Evolutionary conservation across 83 land plant species (phyloP).

Genomic region (Thuja plicata): DNA sequence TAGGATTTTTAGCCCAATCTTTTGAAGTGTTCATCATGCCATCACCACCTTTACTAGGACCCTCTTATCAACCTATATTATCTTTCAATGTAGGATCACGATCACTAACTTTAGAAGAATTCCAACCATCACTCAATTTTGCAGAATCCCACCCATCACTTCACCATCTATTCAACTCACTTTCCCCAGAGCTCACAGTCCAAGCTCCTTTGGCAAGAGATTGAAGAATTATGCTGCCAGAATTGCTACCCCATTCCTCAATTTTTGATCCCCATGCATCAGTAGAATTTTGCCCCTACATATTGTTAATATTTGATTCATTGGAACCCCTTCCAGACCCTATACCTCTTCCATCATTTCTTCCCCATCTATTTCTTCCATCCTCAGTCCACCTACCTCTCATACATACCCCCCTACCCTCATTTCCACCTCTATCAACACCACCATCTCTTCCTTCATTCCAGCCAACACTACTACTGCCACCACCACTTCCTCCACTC

Average conservation of each 20-base stretch:
- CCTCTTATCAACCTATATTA: not conserved
- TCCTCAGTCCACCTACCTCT: constrained; percentile 22
- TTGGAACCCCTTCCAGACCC: not conserved
- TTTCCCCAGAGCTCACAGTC: too few relatives aligned
- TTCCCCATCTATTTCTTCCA: too few relatives aligned
- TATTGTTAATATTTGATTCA: not conserved
- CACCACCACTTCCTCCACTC: constrained; percentile 17
- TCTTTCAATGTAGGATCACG: not conserved
- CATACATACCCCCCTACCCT: constrained; percentile 20
- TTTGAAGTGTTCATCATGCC: not conserved
- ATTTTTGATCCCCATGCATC: constrained; percentile 2
- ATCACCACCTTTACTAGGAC: not conserved
- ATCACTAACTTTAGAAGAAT: too few relatives aligned
- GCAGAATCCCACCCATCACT: too few relatives aligned
- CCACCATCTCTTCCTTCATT: constrained; percentile 17
- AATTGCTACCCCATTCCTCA: not conserved
- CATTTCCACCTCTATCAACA: too few relatives aligned
- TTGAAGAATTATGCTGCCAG: not conserved
- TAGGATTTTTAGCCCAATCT: not conserved
- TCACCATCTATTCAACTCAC: too few relatives aligned
- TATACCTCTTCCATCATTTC: too few relatives aligned
- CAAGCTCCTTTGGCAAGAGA: too few relatives aligned
- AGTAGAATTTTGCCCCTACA: not conserved
- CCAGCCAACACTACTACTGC: constrained; percentile 14
- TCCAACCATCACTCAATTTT: too few relatives aligned